Conservation (phyloP, 805 yeast genomes). For the Myxozyma vanderwaltii region DNA sequence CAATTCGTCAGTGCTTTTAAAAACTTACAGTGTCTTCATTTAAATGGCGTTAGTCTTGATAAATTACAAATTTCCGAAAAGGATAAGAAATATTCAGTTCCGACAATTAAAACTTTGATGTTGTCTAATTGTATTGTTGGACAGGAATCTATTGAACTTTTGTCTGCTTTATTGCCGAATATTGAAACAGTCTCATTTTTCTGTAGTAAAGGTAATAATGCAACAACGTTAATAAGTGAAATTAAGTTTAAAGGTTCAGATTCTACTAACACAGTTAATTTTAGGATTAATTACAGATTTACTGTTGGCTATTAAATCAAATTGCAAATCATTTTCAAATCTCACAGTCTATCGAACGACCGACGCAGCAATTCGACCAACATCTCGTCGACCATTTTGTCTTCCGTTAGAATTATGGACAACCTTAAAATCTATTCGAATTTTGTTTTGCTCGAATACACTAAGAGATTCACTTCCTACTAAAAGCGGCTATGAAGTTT, state of each 20-base stretch:
- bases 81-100: slow-evolving; percentile 4
- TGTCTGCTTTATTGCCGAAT: slow-evolving; percentile 11
- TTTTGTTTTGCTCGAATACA: slow-evolving; percentile 10
- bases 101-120: slow-evolving; percentile 13
- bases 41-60: slow-evolving; percentile 11
- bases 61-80: slow-evolving; percentile 7
- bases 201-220: slow-evolving; percentile 4
- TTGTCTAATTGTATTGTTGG: slow-evolving; percentile 10
- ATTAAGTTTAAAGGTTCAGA: too few species aligned
- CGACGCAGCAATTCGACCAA: slow-evolving; percentile 6
- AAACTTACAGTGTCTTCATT: slow-evolving; percentile 12
- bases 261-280: not conserved
- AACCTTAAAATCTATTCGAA: slow-evolving; percentile 6
- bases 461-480: slow-evolving; percentile 1
- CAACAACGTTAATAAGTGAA: too few species aligned
- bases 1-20: slow-evolving; percentile 18
- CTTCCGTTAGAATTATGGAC: slow-evolving; percentile 19
- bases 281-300: slow-evolving; percentile 9
- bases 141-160: slow-evolving; percentile 6
- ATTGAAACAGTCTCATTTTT: slow-evolving; percentile 9
- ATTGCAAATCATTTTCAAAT: slow-evolving; percentile 5
- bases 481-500: not conserved
- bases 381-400: slow-evolving; percentile 5
- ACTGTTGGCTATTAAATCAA: slow-evolving; percentile 1
- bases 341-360: slow-evolving; percentile 14